Percentiles rank a stretch among this genome's conserved stretches.
phyloP scores from a whole-genome alignment of 768 basidiomycete genomes.

The Amanita inopinata region DNA sequence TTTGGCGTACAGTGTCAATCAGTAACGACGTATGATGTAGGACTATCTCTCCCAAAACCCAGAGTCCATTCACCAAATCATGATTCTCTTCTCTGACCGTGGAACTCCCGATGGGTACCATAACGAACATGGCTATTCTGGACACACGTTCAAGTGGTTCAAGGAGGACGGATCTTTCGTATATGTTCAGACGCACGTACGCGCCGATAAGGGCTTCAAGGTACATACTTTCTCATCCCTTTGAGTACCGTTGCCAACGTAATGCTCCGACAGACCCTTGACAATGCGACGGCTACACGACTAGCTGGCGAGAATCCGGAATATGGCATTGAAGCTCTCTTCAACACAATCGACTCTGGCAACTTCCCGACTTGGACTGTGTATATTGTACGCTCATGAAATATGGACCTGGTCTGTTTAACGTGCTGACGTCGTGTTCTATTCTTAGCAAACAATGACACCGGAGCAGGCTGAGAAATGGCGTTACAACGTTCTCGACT shows the following conservation, averaged over 20 bases:
- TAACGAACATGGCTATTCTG: conserved; percentile 85
- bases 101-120: conserved; percentile 88
- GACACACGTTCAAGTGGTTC: conserved; percentile 85
- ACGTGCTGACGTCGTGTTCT: neutral
- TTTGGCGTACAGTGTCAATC: neutral
- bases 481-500: conserved; percentile 84
- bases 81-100: conserved; percentile 93
- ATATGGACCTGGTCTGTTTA: neutral
- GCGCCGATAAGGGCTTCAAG: conserved; percentile 75
- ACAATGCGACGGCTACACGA: conserved; percentile 50
- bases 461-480: conserved; percentile 83
- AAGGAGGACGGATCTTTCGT: conserved; percentile 77
- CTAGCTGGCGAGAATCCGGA: conserved; percentile 75
- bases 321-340: conserved; percentile 71
- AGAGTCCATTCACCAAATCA: conserved; percentile 80
- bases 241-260: conserved; percentile 3
- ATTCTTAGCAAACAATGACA: conserved; percentile 79
- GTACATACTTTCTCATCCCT: conserved; percentile 21
- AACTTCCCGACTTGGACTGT: conserved; percentile 85
- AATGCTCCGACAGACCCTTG: conserved; percentile 48
- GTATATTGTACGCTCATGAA: conserved; percentile 51
- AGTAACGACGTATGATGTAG: conserved; percentile 26
- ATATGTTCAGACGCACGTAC: conserved; percentile 83
- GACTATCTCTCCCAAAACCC: conserved; percentile 86
- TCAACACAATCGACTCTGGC: conserved; percentile 73